A percentile compares a stretch with the other conserved stretches of the same genome.
These are phyloP conservation scores for Umbelopsis sp. DNA, from an alignment of 192 early-diverging fungal genomes.

Conservation along the genomic window DNA sequence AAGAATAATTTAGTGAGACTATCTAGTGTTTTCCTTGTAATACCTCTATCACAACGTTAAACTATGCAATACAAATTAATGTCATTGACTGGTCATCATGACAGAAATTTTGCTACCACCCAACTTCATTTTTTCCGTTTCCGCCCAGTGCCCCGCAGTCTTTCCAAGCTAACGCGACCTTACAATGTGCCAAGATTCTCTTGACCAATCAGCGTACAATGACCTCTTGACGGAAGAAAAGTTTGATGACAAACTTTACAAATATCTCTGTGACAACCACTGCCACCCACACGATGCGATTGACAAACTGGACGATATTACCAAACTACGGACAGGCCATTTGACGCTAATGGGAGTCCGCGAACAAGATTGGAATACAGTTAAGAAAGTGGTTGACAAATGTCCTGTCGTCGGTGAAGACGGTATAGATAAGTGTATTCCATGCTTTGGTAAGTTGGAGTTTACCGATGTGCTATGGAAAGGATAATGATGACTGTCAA, in stretches of 20 bases:
- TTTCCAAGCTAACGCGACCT: not conserved
- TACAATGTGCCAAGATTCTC: not conserved
- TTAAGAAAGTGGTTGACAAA: constrained; percentile 19
- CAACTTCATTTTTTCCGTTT: too few relatives aligned
- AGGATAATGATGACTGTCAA: not conserved
- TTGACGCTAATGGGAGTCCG: constrained; percentile 40
- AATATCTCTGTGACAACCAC: constrained; percentile 34
- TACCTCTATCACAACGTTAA: not conserved
- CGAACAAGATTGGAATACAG: constrained; percentile 37
- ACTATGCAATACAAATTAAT: not conserved
- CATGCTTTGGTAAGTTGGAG: constrained; percentile 28
- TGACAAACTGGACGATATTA: constrained; percentile 20
- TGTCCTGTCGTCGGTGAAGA: not conserved
- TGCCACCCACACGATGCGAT: constrained; percentile 40
- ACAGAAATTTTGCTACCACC: not conserved
- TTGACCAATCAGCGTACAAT: not conserved
- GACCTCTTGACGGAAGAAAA: not conserved
- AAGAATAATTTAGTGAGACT: not conserved
- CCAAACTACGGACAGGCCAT: constrained; percentile 26
- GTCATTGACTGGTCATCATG: not conserved
- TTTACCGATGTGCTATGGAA: not conserved
- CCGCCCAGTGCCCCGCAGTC: too few relatives aligned
- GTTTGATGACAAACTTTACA: not conserved
- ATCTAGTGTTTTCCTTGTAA: not conserved
- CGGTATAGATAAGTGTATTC: constrained; percentile 26